A percentile compares a stretch with the other conserved stretches of the same genome.
These are phyloP conservation scores for Protomyces macrosporus DNA, from an alignment of 1,139 yeast species.

Conservation along the genomic window DNA sequence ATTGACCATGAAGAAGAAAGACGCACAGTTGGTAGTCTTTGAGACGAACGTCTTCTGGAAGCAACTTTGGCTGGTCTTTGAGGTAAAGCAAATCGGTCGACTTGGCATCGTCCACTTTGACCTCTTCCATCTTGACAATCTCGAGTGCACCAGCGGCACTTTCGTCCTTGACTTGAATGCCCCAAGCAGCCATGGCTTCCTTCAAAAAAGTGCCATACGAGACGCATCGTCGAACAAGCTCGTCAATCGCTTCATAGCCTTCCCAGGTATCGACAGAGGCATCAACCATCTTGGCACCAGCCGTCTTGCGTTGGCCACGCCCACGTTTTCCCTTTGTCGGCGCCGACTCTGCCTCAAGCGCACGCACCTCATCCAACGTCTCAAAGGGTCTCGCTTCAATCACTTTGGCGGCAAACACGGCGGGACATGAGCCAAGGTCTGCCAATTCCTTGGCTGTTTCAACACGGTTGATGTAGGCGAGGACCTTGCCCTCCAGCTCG, in stretches of 20 bases:
- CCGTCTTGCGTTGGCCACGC: slow-evolving; percentile 42
- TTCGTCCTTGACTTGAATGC: slow-evolving; percentile 59
- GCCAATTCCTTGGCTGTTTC: slow-evolving; percentile 70
- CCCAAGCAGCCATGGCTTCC: slow-evolving; percentile 76
- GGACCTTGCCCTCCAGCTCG: slow-evolving; percentile 58
- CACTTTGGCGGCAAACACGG: slow-evolving; percentile 60
- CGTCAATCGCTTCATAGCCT: slow-evolving; percentile 92
- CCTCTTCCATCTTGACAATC: slow-evolving; percentile 33
- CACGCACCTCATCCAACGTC: slow-evolving; percentile 53
- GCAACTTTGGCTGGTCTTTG: slow-evolving; percentile 61
- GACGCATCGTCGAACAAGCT: slow-evolving; percentile 77
- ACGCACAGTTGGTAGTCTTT: slow-evolving; percentile 72
- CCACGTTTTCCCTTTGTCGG: slow-evolving; percentile 38
- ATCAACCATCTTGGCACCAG: slow-evolving; percentile 73
- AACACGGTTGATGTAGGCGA: slow-evolving; percentile 64
- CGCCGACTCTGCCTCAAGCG: slow-evolving; percentile 43
- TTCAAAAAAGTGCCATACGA: slow-evolving; percentile 68
- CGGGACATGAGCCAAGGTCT: slow-evolving; percentile 70
- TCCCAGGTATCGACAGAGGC: slow-evolving; percentile 48
- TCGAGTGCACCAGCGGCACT: slow-evolving; percentile 52
- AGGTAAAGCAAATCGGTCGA: slow-evolving; percentile 48
- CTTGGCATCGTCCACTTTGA: slow-evolving; percentile 28
- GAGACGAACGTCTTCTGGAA: slow-evolving; percentile 59
- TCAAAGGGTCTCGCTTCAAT: slow-evolving; percentile 60
- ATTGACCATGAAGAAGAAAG: background rate